Evolutionary conservation across 108 stramenopile species (phyloP).

Genomic region (Cyclotella distinguenda): DNA sequence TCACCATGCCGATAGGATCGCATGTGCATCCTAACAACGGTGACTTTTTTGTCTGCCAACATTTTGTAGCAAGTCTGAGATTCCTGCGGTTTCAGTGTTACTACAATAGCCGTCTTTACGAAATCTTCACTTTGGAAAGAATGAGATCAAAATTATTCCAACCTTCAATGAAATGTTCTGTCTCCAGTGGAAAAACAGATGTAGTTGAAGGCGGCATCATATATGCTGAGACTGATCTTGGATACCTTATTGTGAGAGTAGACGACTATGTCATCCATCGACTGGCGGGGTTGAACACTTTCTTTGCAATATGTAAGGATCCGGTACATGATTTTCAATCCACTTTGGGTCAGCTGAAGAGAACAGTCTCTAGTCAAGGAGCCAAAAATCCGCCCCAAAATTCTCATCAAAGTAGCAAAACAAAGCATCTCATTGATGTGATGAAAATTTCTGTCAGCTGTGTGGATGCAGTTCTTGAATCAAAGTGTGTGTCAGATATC

Average conservation of each 20-base stretch:
- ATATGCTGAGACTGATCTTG: background rate
- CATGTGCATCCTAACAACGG: background rate
- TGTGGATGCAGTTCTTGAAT: conserved; percentile 39
- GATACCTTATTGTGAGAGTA: conserved; percentile 10
- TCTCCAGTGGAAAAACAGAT: background rate
- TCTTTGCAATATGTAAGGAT: conserved; percentile 3
- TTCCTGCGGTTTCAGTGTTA: conserved; percentile 12
- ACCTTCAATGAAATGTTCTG: background rate
- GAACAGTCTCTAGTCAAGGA: background rate
- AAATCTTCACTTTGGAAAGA: conserved; percentile 21
- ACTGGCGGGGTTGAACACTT: conserved; percentile 1
- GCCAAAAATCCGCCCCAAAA: background rate
- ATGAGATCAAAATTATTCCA: conserved; percentile 20
- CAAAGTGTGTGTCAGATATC: background rate
- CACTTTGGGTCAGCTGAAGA: conserved; percentile 12
- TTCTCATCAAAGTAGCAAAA: background rate
- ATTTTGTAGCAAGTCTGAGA: background rate
- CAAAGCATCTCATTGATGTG: background rate
- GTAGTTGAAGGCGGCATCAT: background rate
- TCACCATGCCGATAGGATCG: background rate
- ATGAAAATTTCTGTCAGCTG: conserved; percentile 16
- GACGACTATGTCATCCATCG: conserved; percentile 4
- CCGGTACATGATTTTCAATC: conserved; percentile 7
- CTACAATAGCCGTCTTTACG: background rate
- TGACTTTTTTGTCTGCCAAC: background rate